phyloP scores from a whole-genome alignment of 2,329 filamentous ascomycete species.

The Eutypella sp. region DNA sequence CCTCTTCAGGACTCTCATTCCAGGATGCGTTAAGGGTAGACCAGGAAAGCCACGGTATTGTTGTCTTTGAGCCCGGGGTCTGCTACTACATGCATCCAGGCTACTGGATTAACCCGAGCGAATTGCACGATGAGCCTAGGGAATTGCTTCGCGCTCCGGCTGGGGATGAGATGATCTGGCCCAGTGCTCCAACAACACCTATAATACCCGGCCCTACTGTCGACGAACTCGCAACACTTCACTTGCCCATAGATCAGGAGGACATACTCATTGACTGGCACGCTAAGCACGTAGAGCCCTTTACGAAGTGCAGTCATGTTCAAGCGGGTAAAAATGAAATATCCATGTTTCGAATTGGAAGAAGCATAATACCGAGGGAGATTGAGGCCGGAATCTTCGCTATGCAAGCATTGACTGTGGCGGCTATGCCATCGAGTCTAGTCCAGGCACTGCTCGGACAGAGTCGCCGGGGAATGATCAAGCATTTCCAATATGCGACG shows the following conservation, averaged over 20 bases:
- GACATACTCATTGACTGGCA: conserved; percentile 1
- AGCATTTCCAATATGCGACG: conserved; percentile 2
- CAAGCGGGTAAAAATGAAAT: conserved; percentile 2
- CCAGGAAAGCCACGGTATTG: conserved; percentile 2
- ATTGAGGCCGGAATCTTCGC: conserved; percentile 2
- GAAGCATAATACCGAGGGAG: conserved; percentile 2
- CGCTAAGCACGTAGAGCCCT: conserved; percentile 2
- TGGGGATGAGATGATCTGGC: conserved; percentile 1
- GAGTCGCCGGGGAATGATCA: background rate
- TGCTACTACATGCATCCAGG: conserved; percentile 4
- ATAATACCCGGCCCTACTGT: background rate
- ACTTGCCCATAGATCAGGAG: conserved; percentile 2
- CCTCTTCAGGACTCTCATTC: conserved; percentile 1
- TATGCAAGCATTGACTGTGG: conserved; percentile 1
- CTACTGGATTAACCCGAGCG: conserved; percentile 2
- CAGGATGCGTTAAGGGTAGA: background rate
- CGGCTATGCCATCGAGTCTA: background rate
- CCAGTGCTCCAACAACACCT: background rate
- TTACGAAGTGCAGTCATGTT: background rate
- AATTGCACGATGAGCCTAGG: conserved; percentile 2
- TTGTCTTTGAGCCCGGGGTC: conserved; percentile 1
- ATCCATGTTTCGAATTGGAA: conserved; percentile 2
- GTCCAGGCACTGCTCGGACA: conserved; percentile 1
- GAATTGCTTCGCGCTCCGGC: conserved; percentile 3
- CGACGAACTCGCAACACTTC: conserved; percentile 1